Evolutionary conservation across 306 rosid species (phyloP).

Genomic region (Myrica gale): DNA sequence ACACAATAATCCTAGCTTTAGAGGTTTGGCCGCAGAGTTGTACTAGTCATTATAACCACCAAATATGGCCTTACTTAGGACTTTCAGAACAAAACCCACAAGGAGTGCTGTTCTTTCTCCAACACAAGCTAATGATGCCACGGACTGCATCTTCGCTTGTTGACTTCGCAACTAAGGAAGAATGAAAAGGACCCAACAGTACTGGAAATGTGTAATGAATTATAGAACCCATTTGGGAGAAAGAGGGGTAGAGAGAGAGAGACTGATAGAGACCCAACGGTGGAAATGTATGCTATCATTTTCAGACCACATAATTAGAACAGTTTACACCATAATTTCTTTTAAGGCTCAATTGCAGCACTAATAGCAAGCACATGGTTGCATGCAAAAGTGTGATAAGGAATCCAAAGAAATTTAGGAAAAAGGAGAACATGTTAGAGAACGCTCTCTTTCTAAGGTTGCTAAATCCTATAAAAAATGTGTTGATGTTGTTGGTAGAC

Average conservation of each 20-base stretch:
- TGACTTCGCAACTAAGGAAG: constrained; percentile 65
- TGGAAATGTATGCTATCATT: constrained; percentile 19
- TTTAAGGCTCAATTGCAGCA: constrained; percentile 39
- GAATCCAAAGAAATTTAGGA: constrained; percentile 27
- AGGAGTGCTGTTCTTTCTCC: constrained; percentile 33
- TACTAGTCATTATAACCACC: constrained; percentile 24
- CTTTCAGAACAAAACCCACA: constrained; percentile 35
- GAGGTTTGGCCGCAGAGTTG: constrained; percentile 22
- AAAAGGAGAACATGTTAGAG: constrained; percentile 19
- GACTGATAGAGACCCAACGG: background rate
- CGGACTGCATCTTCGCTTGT: constrained; percentile 53
- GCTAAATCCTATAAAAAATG: constrained; percentile 41
- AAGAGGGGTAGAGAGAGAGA: constrained; percentile 21
- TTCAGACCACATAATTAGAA: constrained; percentile 40
- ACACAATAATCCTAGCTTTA: constrained; percentile 47
- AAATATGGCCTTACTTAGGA: constrained; percentile 44
- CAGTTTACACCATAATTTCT: constrained; percentile 37
- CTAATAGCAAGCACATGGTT: constrained; percentile 65
- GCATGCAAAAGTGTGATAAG: constrained; percentile 41
- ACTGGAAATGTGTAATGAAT: constrained; percentile 17
- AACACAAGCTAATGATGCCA: constrained; percentile 45
- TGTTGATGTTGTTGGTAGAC: constrained; percentile 56
- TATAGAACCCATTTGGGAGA: constrained; percentile 33
- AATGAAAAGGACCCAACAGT: constrained; percentile 18
- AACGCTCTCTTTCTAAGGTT: constrained; percentile 35